Evolutionary conservation across 345 rosid species (phyloP).

Genomic region (Aquilaria sinensis): DNA sequence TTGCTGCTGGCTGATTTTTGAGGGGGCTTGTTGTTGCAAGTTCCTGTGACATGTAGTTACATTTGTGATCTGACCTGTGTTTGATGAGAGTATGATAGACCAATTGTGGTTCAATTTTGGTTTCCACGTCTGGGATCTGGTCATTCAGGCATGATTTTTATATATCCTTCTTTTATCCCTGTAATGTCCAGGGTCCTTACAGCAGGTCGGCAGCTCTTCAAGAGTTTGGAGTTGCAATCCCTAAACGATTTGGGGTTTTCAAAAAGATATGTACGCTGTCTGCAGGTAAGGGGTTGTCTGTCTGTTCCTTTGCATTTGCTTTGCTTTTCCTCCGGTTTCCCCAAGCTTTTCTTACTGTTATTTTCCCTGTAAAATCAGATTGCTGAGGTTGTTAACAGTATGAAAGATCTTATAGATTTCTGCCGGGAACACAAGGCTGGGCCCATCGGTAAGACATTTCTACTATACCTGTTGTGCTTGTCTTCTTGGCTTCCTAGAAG

Average conservation of each 20-base stretch:
- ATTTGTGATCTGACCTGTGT: too few species aligned
- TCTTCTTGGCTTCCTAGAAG: not conserved
- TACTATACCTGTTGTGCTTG: not conserved
- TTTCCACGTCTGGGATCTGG: too few species aligned
- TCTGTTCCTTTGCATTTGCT: slow-evolving; percentile 5
- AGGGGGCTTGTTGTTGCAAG: too few species aligned
- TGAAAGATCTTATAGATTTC: slow-evolving; percentile 93
- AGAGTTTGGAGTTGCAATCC: slow-evolving; percentile 84
- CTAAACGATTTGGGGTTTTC: slow-evolving; percentile 92
- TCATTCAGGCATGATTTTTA: too few species aligned
- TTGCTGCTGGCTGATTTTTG: too few species aligned
- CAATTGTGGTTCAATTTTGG: too few species aligned
- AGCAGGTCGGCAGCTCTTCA: slow-evolving; percentile 87
- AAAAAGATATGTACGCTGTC: slow-evolving; percentile 89
- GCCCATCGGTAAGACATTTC: slow-evolving; percentile 55
- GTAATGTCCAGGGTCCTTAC: slow-evolving; percentile 64
- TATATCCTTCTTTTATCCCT: too few species aligned
- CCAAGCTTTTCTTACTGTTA: not conserved
- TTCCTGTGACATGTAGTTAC: too few species aligned
- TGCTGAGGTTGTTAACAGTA: slow-evolving; percentile 92
- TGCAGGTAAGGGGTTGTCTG: slow-evolving; percentile 56
- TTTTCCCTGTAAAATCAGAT: slow-evolving; percentile 38
- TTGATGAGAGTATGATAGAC: too few species aligned
- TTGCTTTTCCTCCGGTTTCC: slow-evolving; percentile 4
- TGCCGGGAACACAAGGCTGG: slow-evolving; percentile 72